These are phyloP conservation scores for Magnolia sinica DNA, from an alignment of 164 flowering plant genomes.

Conservation along the genomic window DNA sequence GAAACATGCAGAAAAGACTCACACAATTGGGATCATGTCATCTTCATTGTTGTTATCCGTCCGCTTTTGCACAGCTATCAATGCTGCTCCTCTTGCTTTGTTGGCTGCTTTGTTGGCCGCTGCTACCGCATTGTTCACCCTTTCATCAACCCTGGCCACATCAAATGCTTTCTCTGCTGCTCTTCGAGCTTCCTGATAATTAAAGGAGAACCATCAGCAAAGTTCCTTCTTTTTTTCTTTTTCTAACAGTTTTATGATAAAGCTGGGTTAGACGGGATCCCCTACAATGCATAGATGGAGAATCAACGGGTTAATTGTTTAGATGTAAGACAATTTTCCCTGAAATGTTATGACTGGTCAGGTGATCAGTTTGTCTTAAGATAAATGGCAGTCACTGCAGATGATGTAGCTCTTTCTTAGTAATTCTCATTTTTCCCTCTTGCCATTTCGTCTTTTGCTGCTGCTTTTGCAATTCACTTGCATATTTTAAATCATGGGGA, in stretches of 20 bases:
- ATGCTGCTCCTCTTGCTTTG: slow-evolving; percentile 94
- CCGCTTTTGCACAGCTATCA: slow-evolving; percentile 80
- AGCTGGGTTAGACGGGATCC: too few relatives aligned
- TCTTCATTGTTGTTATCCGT: slow-evolving; percentile 31
- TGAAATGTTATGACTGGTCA: too few relatives aligned
- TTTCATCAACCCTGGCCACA: slow-evolving; percentile 69
- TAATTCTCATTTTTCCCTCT: not conserved
- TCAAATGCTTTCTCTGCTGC: slow-evolving; percentile 77
- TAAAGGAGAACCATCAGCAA: not conserved
- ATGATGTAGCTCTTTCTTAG: not conserved
- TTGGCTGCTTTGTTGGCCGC: slow-evolving; percentile 88
- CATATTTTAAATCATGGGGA: not conserved
- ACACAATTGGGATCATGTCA: slow-evolving; percentile 24
- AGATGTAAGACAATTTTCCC: too few relatives aligned
- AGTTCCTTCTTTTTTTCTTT: not conserved
- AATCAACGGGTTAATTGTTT: too few relatives aligned
- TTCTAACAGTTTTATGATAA: too few relatives aligned
- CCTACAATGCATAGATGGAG: too few relatives aligned
- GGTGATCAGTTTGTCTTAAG: too few relatives aligned
- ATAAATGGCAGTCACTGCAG: too few relatives aligned
- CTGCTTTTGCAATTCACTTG: not conserved
- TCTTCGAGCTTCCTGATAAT: slow-evolving; percentile 73
- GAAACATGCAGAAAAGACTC: slow-evolving; percentile 3
- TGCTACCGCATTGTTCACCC: slow-evolving; percentile 72
- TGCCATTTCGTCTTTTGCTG: not conserved